Evolutionary conservation across 1,284 basidiomycete species (phyloP), one percentile per base, ranked within the genome.

Genomic region (Ganoderma meredithae): DNA sequence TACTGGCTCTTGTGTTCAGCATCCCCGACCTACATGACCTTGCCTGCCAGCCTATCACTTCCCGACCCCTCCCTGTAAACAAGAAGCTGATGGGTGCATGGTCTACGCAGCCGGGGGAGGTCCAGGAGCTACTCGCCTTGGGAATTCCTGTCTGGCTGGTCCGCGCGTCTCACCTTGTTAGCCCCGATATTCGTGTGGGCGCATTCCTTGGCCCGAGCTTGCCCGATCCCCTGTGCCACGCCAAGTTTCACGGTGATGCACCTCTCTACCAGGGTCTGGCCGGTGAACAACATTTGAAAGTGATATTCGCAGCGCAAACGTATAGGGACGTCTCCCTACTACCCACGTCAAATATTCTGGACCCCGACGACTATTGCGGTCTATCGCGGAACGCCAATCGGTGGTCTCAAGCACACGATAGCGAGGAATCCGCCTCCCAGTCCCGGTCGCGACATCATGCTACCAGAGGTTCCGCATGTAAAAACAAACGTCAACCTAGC

Each of bases 91-190:
- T 62, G 60, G 60, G 60, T 4, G 60, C 60, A 17, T 62, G 43
- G 41, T 33, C 25, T 3, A 17, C 60, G 41, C 22, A 62, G 19
- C 60, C 60, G 49, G 27, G 19, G 15, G 27, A 19, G 2, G 43
- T 31, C 2, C 60, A 62, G 60, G 7, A 7, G 25, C 56, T 67
- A 1, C n/a, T 27, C 19, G 12, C 6, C 15, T 4, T 31, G 3
- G 62, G 62, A 9, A 60, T 67, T 17, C 64, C 58, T 1, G 66
- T 67, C 43, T 67, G 66, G 66, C 59, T 59, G 36, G 17, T 63
- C 36, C 40, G 65, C 13, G 4, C 3, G 4, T 17, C 22, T 31
- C 25, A 31, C 13, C 25, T 53, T 53, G 25, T 53, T 15, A 9
- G 15, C 22, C 33, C 52, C 5, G 25, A 33, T 17, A 55, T 33